phyloP scores from a whole-genome alignment of 257 asterid genomes.

The Penstemon barbatus region DNA sequence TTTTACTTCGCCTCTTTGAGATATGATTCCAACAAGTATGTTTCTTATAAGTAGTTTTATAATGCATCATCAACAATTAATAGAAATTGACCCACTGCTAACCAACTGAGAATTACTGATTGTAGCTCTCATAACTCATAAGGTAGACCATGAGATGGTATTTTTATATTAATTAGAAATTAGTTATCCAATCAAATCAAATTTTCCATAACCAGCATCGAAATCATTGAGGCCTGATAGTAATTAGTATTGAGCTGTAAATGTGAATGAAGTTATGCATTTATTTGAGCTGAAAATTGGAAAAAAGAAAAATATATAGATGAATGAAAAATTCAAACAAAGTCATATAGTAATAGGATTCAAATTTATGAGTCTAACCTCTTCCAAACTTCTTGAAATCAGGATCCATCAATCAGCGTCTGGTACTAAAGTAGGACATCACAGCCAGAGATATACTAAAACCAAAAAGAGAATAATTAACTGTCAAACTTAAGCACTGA shows the following conservation, averaged over 20 bases:
- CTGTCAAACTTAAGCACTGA: not conserved
- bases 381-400: constrained; percentile 63
- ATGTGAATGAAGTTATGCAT: not conserved
- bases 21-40: not conserved
- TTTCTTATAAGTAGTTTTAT: not conserved
- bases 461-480: constrained; percentile 14
- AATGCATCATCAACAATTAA: not conserved
- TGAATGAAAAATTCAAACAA: not conserved
- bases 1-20: not conserved
- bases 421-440: constrained; percentile 27
- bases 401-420: constrained; percentile 57
- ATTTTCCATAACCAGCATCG: not conserved
- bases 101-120: not conserved
- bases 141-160: not conserved
- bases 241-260: not conserved
- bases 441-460: constrained; percentile 27
- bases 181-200: not conserved
- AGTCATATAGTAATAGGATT: not conserved
- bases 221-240: not conserved
- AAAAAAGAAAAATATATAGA: not conserved
- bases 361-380: constrained; percentile 38
- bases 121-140: not conserved
- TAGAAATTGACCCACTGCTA: not conserved
- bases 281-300: not conserved
- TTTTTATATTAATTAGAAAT: not conserved